Conservation (phyloP, 352 stramenopile species). For the Lagenidium giganteum region DNA sequence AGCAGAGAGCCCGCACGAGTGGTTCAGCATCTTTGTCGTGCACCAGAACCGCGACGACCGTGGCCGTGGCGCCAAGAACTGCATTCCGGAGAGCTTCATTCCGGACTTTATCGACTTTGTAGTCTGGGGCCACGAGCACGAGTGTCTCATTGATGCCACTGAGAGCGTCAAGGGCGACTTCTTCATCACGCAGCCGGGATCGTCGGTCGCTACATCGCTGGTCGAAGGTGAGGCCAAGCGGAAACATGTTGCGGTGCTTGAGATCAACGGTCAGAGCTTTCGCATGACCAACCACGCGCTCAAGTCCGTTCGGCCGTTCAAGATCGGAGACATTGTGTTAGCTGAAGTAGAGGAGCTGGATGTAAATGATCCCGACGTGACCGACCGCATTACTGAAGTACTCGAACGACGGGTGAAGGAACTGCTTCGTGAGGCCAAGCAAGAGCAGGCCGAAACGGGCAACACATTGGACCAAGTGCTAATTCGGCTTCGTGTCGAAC, state of each 20-base stretch:
- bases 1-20: slow-evolving; percentile 68
- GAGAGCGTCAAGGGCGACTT: slow-evolving; percentile 95
- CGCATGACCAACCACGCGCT: slow-evolving; percentile 81
- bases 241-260: slow-evolving; percentile 87
- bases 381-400: slow-evolving; percentile 62
- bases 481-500: slow-evolving; percentile 82
- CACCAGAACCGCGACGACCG: slow-evolving; percentile 98
- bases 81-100: slow-evolving; percentile 97
- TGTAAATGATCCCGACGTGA: slow-evolving; percentile 85
- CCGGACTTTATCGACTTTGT: slow-evolving; percentile 98
- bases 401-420: slow-evolving; percentile 61
- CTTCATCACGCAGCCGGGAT: slow-evolving; percentile 96
- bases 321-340: slow-evolving; percentile 88
- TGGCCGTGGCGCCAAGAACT: slow-evolving; percentile 93
- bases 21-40: slow-evolving; percentile 99
- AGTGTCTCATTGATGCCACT: slow-evolving; percentile 93
- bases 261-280: slow-evolving; percentile 89
- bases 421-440: slow-evolving; percentile 55
- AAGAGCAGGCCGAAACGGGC: slow-evolving; percentile 30
- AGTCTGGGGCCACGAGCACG: slow-evolving; percentile 98
- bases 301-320: slow-evolving; percentile 91
- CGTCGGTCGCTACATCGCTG: slow-evolving; percentile 94
- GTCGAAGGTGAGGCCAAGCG: slow-evolving; percentile 79
- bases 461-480: slow-evolving; percentile 56
- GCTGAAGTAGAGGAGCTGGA: slow-evolving; percentile 86